Percentiles rank a stretch among this genome's conserved stretches.
These are phyloP conservation scores for Dovyalis caffra DNA, from an alignment of 345 rosid species.

Conservation along the genomic window DNA sequence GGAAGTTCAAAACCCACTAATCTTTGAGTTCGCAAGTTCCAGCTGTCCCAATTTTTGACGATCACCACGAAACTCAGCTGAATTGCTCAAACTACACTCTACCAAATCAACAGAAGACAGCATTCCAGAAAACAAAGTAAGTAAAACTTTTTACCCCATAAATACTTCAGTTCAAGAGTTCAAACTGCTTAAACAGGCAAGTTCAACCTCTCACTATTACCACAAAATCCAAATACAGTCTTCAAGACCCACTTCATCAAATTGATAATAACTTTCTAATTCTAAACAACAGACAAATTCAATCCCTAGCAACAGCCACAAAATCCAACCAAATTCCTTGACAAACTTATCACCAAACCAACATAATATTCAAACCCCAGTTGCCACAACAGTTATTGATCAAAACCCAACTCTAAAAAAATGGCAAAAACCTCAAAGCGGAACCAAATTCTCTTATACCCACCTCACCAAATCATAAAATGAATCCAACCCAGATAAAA, in stretches of 20 bases:
- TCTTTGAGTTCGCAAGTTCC: background rate
- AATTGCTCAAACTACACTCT: slow-evolving; percentile 6
- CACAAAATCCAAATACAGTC: slow-evolving; percentile 5
- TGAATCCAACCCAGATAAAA: slow-evolving; percentile 14
- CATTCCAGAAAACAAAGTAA: background rate
- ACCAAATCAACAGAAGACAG: slow-evolving; percentile 6
- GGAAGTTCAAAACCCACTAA: background rate
- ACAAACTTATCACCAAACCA: slow-evolving; percentile 7
- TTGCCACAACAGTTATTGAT: slow-evolving; percentile 1
- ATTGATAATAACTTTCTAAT: background rate
- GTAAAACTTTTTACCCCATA: background rate
- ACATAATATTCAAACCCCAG: background rate
- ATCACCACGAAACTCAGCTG: slow-evolving; percentile 5
- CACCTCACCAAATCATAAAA: slow-evolving; percentile 25
- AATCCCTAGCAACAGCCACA: slow-evolving; percentile 6
- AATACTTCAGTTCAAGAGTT: slow-evolving; percentile 9
- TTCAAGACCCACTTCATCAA: slow-evolving; percentile 13
- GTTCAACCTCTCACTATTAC: slow-evolving; percentile 5
- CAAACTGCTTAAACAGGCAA: background rate
- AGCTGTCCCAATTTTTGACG: background rate
- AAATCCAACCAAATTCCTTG: slow-evolving; percentile 6
- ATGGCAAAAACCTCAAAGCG: slow-evolving; percentile 4
- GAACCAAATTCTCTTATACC: slow-evolving; percentile 17
- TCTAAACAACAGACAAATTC: background rate
- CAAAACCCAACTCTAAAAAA: background rate